Conservation (phyloP, 768 basidiomycete species). For the Polyporus arcularius region DNA sequence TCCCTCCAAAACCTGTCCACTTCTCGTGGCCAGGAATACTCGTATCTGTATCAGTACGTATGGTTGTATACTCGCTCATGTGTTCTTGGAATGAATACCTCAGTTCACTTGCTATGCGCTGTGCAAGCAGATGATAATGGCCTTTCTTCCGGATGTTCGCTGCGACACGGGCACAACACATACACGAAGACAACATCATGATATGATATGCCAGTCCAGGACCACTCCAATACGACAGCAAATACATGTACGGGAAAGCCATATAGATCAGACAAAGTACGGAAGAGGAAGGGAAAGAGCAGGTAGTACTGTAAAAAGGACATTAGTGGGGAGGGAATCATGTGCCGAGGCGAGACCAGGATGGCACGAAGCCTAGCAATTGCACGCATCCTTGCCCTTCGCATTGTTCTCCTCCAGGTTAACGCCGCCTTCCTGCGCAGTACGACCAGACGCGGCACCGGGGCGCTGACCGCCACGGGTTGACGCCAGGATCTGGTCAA, state of each 20-base stretch:
- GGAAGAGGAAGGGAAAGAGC: conserved; percentile 12
- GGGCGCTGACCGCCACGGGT: conserved; percentile 68
- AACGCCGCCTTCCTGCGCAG: conserved; percentile 58
- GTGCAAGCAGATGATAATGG: no score
- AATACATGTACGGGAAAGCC: conserved; percentile 23
- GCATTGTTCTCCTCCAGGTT: conserved; percentile 67
- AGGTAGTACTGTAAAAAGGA: conserved; percentile 24
- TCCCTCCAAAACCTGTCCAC: no score
- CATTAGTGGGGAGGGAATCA: conserved; percentile 17
- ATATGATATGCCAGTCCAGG: conserved; percentile 22
- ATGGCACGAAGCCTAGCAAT: conserved; percentile 54
- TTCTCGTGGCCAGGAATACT: background rate
- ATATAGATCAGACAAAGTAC: conserved; percentile 27
- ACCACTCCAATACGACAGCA: conserved; percentile 24
- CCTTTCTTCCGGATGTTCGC: background rate
- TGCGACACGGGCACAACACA: background rate
- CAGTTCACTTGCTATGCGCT: background rate
- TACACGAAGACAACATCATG: conserved; percentile 14
- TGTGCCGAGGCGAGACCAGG: background rate
- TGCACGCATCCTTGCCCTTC: conserved; percentile 78
- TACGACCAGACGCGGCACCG: conserved; percentile 54
- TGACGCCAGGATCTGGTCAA: conserved; percentile 91
- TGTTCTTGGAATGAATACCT: background rate
- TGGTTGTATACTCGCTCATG: conserved; percentile 7
- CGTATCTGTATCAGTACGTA: conserved; percentile 14